These are phyloP conservation scores for Kwoniella mangroviensis DNA, from an alignment of 768 basidiomycete genomes.

Conservation along the genomic window DNA sequence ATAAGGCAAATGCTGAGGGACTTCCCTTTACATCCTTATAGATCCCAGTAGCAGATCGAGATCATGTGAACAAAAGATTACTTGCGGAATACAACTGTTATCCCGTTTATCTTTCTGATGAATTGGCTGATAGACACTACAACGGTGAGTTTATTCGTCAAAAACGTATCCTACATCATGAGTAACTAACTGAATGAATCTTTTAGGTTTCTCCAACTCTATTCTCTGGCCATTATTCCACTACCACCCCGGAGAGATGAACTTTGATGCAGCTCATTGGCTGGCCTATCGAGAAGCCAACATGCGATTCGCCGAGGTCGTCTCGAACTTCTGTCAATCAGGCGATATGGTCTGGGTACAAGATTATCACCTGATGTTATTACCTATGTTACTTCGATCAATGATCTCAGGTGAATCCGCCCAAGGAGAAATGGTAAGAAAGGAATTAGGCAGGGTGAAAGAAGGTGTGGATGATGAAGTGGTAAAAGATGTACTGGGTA, in stretches of 20 bases:
- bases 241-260: conserved; percentile 99
- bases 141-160: conserved; percentile 44
- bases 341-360: conserved; percentile 99
- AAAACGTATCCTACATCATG: background rate
- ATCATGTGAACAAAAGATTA: conserved; percentile 85
- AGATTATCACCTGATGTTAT: conserved; percentile 74
- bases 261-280: conserved; percentile 99
- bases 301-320: conserved; percentile 87
- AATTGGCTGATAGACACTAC: conserved; percentile 94
- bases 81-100: conserved; percentile 95
- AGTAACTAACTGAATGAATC: background rate
- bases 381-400: conserved; percentile 90
- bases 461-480: conserved; percentile 55
- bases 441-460: conserved; percentile 61
- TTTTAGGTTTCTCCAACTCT: conserved; percentile 86
- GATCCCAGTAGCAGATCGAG: conserved; percentile 91
- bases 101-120: conserved; percentile 96
- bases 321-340: conserved; percentile 74
- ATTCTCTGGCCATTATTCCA: conserved; percentile 99
- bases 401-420: conserved; percentile 63
- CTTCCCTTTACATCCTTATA: conserved; percentile 55
- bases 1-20: no score
- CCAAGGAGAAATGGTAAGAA: conserved; percentile 54
- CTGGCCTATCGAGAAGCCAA: conserved; percentile 96
- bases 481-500: conserved; percentile 50